Percentiles rank a stretch among this genome's conserved stretches.
Evolutionary conservation across 345 rosid genomes (phyloP).

Genomic region (Brassica incana): DNA sequence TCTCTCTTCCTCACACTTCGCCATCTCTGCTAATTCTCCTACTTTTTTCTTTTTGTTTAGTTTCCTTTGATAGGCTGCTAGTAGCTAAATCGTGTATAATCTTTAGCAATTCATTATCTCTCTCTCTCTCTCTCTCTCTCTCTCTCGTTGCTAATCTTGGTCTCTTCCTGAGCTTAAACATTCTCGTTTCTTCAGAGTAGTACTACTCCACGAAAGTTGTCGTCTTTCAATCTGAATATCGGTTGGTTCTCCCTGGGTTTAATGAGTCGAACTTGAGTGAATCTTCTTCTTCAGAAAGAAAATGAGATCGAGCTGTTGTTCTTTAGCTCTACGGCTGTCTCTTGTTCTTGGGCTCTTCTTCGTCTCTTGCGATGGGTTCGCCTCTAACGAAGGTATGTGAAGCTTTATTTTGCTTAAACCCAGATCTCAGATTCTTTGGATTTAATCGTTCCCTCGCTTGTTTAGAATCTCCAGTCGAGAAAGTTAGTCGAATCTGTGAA

Average conservation of each 20-base stretch:
- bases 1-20: slow-evolving; percentile 23
- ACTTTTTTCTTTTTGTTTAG: slow-evolving; percentile 23
- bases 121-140: neutral
- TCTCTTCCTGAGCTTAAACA: slow-evolving; percentile 32
- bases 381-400: slow-evolving; percentile 66
- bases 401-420: slow-evolving; percentile 14
- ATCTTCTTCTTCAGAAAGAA: slow-evolving; percentile 8
- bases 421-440: slow-evolving; percentile 58
- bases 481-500: slow-evolving; percentile 30
- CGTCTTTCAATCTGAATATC: slow-evolving; percentile 13
- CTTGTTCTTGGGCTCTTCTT: slow-evolving; percentile 47
- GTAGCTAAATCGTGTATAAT: slow-evolving; percentile 46
- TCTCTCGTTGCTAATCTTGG: slow-evolving; percentile 27
- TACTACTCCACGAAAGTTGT: slow-evolving; percentile 10
- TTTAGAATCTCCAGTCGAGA: neutral
- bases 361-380: slow-evolving; percentile 52
- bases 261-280: slow-evolving; percentile 33
- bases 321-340: slow-evolving; percentile 37
- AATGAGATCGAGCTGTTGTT: slow-evolving; percentile 36
- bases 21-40: slow-evolving; percentile 36
- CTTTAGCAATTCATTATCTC: slow-evolving; percentile 12
- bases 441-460: slow-evolving; percentile 4
- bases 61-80: slow-evolving; percentile 61
- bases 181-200: slow-evolving; percentile 7
- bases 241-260: slow-evolving; percentile 15